These are phyloP conservation scores for Metarhizium sp. DNA, from an alignment of 2,329 filamentous ascomycete genomes.

Conservation along the genomic window DNA sequence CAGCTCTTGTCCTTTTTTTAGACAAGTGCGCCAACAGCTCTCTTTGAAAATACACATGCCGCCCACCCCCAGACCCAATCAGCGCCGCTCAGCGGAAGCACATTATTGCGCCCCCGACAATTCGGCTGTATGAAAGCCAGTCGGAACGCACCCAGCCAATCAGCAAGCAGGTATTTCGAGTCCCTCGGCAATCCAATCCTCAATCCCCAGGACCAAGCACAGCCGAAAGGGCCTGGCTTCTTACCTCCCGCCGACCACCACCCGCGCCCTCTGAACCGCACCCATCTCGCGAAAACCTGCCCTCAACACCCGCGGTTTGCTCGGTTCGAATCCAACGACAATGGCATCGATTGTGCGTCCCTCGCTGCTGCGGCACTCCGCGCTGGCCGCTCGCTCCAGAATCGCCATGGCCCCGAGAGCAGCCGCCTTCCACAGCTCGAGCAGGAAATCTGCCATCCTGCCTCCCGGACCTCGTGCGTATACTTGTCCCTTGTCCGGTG, in stretches of 20 bases:
- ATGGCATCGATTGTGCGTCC: conserved; percentile 52
- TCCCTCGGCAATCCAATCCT: conserved; percentile 40
- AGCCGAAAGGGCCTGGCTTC: not conserved
- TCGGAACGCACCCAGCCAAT: conserved; percentile 31
- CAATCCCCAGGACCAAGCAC: not conserved
- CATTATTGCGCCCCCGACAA: conserved; percentile 18
- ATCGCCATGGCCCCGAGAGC: conserved; percentile 39
- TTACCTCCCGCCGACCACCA: not conserved
- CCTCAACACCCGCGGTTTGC: not conserved
- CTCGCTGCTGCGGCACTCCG: conserved; percentile 44
- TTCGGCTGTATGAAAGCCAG: conserved; percentile 16
- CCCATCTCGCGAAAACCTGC: not conserved
- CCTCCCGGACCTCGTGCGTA: conserved; percentile 77
- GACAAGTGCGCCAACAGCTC: not conserved
- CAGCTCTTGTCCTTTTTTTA: not conserved
- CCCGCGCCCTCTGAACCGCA: not conserved
- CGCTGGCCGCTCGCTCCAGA: conserved; percentile 25
- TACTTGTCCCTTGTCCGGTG: not conserved
- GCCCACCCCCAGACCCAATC: conserved; percentile 18
- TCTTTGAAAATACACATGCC: conserved; percentile 18
- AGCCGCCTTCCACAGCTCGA: conserved; percentile 80
- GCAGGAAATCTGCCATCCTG: conserved; percentile 67
- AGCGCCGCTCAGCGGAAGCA: conserved; percentile 11
- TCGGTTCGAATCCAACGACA: not conserved
- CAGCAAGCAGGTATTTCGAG: conserved; percentile 31